Evolutionary conservation across 441 rosid species (phyloP).

Genomic region (Cnidoscolus chayamansa): DNA sequence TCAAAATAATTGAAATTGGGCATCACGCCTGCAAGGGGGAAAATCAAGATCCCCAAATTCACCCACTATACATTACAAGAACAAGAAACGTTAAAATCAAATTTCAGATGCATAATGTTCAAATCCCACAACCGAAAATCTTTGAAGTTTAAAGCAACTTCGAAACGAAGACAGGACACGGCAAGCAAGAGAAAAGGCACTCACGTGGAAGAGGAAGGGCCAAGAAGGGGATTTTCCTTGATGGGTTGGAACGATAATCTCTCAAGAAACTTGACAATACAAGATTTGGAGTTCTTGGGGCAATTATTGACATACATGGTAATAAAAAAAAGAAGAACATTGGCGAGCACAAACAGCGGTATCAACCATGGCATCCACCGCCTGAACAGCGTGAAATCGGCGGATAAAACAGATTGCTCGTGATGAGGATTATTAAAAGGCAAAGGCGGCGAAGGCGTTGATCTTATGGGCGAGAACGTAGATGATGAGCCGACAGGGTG

Average conservation of each 20-base stretch:
- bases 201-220: constrained; percentile 80
- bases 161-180: not conserved
- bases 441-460: not conserved
- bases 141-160: not conserved
- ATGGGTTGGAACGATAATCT: constrained; percentile 77
- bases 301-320: constrained; percentile 79
- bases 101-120: not conserved
- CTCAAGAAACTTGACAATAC: constrained; percentile 57
- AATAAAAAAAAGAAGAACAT: constrained; percentile 43
- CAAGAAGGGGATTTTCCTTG: constrained; percentile 87
- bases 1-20: too few species aligned
- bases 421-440: too few species aligned
- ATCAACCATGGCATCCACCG: constrained; percentile 73
- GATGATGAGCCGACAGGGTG: constrained; percentile 7
- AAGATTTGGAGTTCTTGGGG: constrained; percentile 48
- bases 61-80: not conserved
- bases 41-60: not conserved
- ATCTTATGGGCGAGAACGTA: constrained; percentile 8
- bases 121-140: not conserved
- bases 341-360: constrained; percentile 58
- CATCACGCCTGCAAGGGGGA: too few species aligned
- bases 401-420: not conserved
- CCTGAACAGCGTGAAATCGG: constrained; percentile 49
- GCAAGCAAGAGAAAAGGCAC: constrained; percentile 13
- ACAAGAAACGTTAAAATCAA: not conserved